phyloP scores from a whole-genome alignment of 345 rosid genomes.

The Garcia nutans region DNA sequence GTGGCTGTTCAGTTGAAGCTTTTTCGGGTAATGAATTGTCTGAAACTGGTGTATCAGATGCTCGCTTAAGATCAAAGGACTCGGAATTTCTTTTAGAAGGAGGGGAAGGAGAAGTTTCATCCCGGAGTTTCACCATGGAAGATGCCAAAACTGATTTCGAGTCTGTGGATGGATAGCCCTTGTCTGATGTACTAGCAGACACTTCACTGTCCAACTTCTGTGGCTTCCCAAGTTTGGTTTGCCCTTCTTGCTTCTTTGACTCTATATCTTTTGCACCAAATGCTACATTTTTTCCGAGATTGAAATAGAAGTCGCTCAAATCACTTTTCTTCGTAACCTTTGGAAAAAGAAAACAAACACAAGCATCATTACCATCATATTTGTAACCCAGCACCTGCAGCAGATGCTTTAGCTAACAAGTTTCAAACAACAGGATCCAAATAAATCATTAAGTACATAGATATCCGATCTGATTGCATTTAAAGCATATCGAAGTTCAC shows the following conservation, averaged over 20 bases:
- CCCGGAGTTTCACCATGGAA: constrained; percentile 19
- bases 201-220: constrained; percentile 38
- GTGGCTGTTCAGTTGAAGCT: constrained; percentile 31
- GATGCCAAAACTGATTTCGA: constrained; percentile 24
- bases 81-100: constrained; percentile 29
- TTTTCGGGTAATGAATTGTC: constrained; percentile 29
- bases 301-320: constrained; percentile 81
- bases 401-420: not conserved
- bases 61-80: constrained; percentile 32
- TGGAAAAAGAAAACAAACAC: constrained; percentile 17
- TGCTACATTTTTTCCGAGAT: constrained; percentile 76
- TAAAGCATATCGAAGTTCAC: not conserved
- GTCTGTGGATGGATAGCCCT: constrained; percentile 21
- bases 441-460: not conserved
- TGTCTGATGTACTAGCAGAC: constrained; percentile 21
- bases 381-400: not conserved
- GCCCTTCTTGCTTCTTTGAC: constrained; percentile 45
- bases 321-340: constrained; percentile 91
- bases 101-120: constrained; percentile 24
- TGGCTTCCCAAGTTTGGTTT: constrained; percentile 37
- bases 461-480: not conserved
- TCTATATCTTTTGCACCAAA: constrained; percentile 55
- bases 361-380: not conserved
- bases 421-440: not conserved
- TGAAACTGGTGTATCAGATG: constrained; percentile 24